Base-by-base conservation (phyloP, 139 green algal species). In the Chlamydomonas eustigma region DNA sequence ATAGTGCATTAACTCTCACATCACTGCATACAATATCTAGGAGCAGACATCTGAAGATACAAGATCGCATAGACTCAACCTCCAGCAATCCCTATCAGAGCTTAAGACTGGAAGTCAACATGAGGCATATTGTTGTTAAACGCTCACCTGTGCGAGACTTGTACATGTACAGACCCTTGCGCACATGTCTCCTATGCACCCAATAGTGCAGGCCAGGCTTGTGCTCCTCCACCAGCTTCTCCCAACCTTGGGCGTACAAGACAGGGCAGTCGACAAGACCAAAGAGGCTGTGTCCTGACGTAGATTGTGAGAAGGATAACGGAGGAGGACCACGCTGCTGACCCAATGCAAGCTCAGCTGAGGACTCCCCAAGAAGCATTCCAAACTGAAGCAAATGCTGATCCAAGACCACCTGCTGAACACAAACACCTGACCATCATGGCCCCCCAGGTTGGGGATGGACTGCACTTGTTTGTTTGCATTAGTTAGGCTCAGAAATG, bases 161-260 rank as follows among this genome's bases (percentile, higher is more conserved):
- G 65, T 72, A 72, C 65, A 72, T 72, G 65, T 44, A 44, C 24
- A 72, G 65, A 34, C 65, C 65, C 65, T 72, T 73, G 28, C 90
- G 89, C 80, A 93, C 80, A 33, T 81, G 77, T 30, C 81, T 78
- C 12, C 90, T 63, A 83, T 84, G 91, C 1, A 77, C 85, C 78
- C 80, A 81, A 75, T 91, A 91, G 34, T 81, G 70, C 76, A 93
- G 76, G 0, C 51, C 69, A 1, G 51, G 65, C 37, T 50, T 66
- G 39, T 72, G 31, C 74, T 88, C 83, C 34, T 86, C 77, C 1
- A 85, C 25, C 2, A 87, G 34, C 32, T 50, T 73, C 76, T 93
- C 88, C 85, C 87, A 93, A 18, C 65, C 81, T 8, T 31, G 5
- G 4, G 3, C 12, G 52, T 35, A 28, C 8, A 33, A 6, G 24